Percentiles rank a stretch among this genome's conserved stretches.
Evolutionary conservation across 2,329 filamentous ascomycete species (phyloP).

Genomic region (Lecanicillium sp.): DNA sequence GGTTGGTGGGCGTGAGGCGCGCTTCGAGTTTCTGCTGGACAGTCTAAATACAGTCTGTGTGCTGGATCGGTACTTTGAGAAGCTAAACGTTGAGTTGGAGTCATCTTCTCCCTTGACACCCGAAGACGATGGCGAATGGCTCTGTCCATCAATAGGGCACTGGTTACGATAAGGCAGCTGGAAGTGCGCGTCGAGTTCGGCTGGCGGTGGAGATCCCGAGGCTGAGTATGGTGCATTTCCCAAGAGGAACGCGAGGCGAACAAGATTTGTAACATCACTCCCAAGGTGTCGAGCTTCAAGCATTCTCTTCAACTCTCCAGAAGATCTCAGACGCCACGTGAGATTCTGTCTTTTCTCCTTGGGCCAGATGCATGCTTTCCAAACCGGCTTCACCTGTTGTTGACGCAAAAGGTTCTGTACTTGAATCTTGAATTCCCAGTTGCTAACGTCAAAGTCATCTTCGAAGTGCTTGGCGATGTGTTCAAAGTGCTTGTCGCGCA

Average conservation of each 20-base stretch:
- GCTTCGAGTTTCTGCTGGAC: constrained; percentile 25
- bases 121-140: constrained; percentile 14
- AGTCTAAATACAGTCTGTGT: constrained; percentile 22
- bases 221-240: constrained; percentile 31
- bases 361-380: constrained; percentile 37
- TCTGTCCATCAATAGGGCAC: constrained; percentile 25
- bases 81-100: constrained; percentile 17
- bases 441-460: constrained; percentile 30
- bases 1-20: constrained; percentile 26
- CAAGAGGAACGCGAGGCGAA: constrained; percentile 34
- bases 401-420: constrained; percentile 37
- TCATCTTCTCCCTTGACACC: constrained; percentile 20
- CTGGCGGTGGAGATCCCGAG: constrained; percentile 25
- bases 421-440: constrained; percentile 35
- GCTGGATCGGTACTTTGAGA: constrained; percentile 19
- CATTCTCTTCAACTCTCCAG: constrained; percentile 34
- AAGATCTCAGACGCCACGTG: constrained; percentile 31
- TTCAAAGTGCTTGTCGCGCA: constrained; percentile 36
- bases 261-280: constrained; percentile 30
- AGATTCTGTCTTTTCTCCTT: constrained; percentile 33
- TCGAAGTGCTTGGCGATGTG: constrained; percentile 39
- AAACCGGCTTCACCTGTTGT: constrained; percentile 31
- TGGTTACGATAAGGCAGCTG: constrained; percentile 27
- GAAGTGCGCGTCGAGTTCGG: constrained; percentile 30
- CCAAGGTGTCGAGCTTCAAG: constrained; percentile 35